These are phyloP conservation scores for Neobulgaria alba DNA, from an alignment of 2,329 filamentous ascomycete genomes.

Conservation along the genomic window DNA sequence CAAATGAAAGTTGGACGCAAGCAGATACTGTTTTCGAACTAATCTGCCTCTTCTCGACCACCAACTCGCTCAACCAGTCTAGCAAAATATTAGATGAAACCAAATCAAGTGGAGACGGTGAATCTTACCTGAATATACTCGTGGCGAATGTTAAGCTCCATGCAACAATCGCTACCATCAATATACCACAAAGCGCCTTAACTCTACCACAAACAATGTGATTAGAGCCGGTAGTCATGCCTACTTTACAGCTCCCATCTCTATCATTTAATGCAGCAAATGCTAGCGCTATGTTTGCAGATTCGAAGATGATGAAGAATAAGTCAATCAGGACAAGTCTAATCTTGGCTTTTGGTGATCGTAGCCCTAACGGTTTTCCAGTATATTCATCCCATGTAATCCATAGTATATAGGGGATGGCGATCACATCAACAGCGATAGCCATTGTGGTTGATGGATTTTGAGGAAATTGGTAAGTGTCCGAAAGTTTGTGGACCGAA, in stretches of 20 bases:
- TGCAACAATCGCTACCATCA: constrained; percentile 74
- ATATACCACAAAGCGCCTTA: constrained; percentile 66
- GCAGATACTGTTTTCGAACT: no score
- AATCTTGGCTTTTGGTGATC: constrained; percentile 76
- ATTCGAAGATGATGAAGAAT: constrained; percentile 96
- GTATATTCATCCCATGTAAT: constrained; percentile 97
- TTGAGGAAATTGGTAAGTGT: constrained; percentile 39
- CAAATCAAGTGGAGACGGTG: not conserved
- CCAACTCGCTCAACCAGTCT: constrained; percentile 52
- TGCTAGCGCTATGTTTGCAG: constrained; percentile 81
- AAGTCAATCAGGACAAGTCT: constrained; percentile 85
- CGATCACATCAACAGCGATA: constrained; percentile 79
- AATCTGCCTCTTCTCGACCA: constrained; percentile 38
- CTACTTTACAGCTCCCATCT: constrained; percentile 47
- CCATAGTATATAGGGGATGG: constrained; percentile 83
- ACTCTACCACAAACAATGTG: constrained; percentile 51
- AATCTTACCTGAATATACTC: constrained; percentile 60
- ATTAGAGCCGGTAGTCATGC: constrained; percentile 27
- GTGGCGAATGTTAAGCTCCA: constrained; percentile 88
- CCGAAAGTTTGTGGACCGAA: constrained; percentile 55
- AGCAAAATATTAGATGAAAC: constrained; percentile 21
- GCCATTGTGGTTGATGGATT: constrained; percentile 79
- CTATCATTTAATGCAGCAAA: constrained; percentile 70
- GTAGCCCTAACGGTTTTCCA: constrained; percentile 81
- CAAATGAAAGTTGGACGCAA: no score